These are phyloP conservation scores for Stagonosporopsis chrysanthemi DNA, from an alignment of 2,329 filamentous ascomycete genomes.

Conservation along the genomic window DNA sequence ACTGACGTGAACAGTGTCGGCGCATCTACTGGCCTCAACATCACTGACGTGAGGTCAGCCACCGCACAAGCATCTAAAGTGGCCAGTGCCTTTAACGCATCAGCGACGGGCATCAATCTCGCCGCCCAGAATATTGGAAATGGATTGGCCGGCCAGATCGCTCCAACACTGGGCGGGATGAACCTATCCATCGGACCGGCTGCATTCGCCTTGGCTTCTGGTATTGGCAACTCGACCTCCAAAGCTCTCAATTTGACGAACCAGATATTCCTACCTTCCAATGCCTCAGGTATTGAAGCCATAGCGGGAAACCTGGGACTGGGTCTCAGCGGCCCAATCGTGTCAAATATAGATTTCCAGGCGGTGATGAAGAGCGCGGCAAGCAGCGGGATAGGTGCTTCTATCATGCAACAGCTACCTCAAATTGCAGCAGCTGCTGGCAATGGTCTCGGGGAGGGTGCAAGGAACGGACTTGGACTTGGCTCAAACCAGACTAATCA, in stretches of 20 bases:
- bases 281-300: conserved; percentile 26
- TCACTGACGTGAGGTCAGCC: conserved; percentile 28
- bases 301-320: conserved; percentile 41
- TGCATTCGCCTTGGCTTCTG: conserved; percentile 37
- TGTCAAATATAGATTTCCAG: conserved; percentile 31
- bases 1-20: conserved; percentile 35
- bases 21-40: conserved; percentile 34
- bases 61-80: conserved; percentile 29
- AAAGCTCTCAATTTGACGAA: conserved; percentile 36
- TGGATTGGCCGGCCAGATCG: conserved; percentile 33
- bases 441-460: conserved; percentile 38
- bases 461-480: conserved; percentile 33
- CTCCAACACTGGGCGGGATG: conserved; percentile 21
- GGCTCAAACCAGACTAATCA: conserved; percentile 1
- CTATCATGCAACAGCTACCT: conserved; percentile 30
- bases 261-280: conserved; percentile 26
- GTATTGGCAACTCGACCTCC: conserved; percentile 38
- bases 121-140: conserved; percentile 37
- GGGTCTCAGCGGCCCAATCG: conserved; percentile 35
- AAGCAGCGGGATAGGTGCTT: conserved; percentile 9
- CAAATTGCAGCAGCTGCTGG: conserved; percentile 38
- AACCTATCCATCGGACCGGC: conserved; percentile 26
- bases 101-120: conserved; percentile 35
- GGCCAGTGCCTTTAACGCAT: conserved; percentile 28
- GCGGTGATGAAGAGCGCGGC: conserved; percentile 24